Evolutionary conservation across 306 rosid species (phyloP).

Genomic region (Dryas drummondii): DNA sequence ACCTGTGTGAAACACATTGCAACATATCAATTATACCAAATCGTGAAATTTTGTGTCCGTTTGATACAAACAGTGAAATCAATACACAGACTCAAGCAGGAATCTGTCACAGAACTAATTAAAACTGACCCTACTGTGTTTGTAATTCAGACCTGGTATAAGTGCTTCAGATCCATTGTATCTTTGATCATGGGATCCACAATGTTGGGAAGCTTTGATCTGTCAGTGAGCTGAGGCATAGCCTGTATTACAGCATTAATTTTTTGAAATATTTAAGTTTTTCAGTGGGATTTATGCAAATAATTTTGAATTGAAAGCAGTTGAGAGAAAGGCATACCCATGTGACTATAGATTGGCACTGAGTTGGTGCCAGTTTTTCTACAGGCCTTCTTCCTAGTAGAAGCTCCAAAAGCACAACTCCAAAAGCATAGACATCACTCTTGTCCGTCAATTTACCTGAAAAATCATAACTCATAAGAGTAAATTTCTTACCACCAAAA

Average conservation of each 20-base stretch:
- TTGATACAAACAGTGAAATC: neutral
- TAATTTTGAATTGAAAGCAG: constrained; percentile 4
- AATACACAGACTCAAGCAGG: neutral
- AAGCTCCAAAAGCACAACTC: constrained; percentile 89
- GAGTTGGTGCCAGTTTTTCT: constrained; percentile 78
- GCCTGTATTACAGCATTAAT: constrained; percentile 57
- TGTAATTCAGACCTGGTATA: constrained; percentile 65
- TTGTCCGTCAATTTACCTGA: constrained; percentile 88
- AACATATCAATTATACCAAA: neutral
- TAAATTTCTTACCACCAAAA: neutral
- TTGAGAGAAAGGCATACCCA: constrained; percentile 58
- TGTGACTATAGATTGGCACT: constrained; percentile 93
- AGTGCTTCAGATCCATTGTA: constrained; percentile 83
- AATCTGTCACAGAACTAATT: neutral
- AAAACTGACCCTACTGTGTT: neutral
- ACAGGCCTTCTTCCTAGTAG: constrained; percentile 81
- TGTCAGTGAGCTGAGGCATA: constrained; percentile 93
- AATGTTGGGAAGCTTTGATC: constrained; percentile 78
- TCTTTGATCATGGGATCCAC: constrained; percentile 76
- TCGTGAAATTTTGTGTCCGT: neutral
- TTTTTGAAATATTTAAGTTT: constrained; percentile 4
- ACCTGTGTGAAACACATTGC: constrained; percentile 43
- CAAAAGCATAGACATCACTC: constrained; percentile 95
- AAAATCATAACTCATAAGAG: neutral
- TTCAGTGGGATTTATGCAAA: constrained; percentile 9